These are phyloP conservation scores for Corylus americana DNA, from an alignment of 306 rosid genomes.

Conservation along the genomic window DNA sequence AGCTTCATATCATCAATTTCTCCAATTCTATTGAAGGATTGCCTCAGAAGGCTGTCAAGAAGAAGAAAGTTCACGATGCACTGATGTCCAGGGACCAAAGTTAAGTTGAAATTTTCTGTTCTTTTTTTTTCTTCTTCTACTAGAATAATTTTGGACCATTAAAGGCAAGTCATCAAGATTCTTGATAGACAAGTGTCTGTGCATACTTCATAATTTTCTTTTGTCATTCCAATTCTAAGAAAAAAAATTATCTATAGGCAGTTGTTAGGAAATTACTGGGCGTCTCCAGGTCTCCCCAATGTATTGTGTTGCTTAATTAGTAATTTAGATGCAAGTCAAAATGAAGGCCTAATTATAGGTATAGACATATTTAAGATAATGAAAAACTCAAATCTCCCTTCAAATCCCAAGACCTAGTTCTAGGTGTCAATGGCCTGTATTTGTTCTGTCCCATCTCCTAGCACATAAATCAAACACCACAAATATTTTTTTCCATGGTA, in stretches of 20 bases:
- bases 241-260: neutral
- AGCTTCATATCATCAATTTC: neutral
- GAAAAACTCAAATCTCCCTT: neutral
- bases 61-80: neutral
- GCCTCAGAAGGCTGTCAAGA: neutral
- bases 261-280: neutral
- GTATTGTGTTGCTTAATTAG: neutral
- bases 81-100: neutral
- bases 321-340: neutral
- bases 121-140: neutral
- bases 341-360: neutral
- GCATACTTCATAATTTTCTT: neutral
- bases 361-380: neutral
- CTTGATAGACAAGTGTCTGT: neutral
- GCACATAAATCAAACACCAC: neutral
- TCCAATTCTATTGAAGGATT: neutral
- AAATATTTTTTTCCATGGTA: neutral
- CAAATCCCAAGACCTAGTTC: neutral
- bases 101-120: neutral
- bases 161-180: neutral
- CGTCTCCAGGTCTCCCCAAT: slow-evolving; percentile 2
- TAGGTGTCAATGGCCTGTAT: neutral
- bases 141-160: neutral
- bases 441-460: neutral
- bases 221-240: neutral